phyloP scores from a whole-genome alignment of 176 grass and related monocot species.

The Tillandsia fasciculata region DNA sequence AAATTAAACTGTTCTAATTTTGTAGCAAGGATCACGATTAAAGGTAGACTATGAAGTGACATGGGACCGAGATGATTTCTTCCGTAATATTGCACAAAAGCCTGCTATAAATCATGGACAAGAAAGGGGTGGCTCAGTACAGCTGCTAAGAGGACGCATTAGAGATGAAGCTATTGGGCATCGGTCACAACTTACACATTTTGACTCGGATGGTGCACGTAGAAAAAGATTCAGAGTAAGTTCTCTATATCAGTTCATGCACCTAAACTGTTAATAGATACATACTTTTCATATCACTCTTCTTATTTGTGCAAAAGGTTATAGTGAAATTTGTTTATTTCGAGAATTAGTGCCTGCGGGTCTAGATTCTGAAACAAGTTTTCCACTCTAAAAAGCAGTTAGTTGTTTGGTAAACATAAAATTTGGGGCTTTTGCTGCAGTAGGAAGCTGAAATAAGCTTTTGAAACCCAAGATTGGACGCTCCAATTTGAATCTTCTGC shows the following conservation, averaged over 20 bases:
- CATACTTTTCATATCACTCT: too few species aligned
- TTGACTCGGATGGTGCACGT: constrained; percentile 34
- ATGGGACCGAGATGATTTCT: constrained; percentile 71
- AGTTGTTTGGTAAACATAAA: too few species aligned
- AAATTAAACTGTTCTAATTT: background rate
- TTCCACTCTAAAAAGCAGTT: too few species aligned
- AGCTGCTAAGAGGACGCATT: constrained; percentile 28
- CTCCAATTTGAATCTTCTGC: too few species aligned
- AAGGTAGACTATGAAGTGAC: constrained; percentile 92
- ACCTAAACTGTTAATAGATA: background rate
- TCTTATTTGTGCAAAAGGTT: too few species aligned
- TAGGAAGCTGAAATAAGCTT: too few species aligned
- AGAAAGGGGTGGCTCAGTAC: constrained; percentile 25
- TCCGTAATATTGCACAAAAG: constrained; percentile 39
- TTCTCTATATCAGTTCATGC: background rate
- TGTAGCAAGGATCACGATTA: constrained; percentile 69
- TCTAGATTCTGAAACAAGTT: too few species aligned
- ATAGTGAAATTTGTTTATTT: too few species aligned
- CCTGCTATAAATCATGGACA: constrained; percentile 24
- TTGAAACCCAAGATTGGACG: too few species aligned
- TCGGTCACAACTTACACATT: constrained; percentile 12
- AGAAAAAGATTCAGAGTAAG: constrained; percentile 94
- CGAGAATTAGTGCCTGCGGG: too few species aligned
- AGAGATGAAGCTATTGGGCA: constrained; percentile 18
- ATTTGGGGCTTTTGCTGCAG: too few species aligned